Percentiles rank a stretch among this genome's conserved stretches.
These are phyloP conservation scores for Solanum aculeatissimum DNA, from an alignment of 305 asterid genomes.

Conservation along the genomic window DNA sequence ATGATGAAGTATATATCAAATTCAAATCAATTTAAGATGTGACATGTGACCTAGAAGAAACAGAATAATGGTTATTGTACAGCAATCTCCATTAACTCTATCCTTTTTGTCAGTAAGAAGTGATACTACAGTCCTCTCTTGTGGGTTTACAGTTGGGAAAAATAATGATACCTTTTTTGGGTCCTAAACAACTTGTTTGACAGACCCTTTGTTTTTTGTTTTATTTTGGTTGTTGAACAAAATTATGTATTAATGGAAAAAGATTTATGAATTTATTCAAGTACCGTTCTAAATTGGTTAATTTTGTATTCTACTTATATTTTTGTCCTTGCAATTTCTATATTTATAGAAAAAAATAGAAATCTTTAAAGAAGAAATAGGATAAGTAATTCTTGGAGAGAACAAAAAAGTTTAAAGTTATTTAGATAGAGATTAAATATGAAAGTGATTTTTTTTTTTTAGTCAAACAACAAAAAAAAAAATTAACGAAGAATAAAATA, in stretches of 20 bases:
- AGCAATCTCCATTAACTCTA: neutral
- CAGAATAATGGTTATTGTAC: neutral
- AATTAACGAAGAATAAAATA: neutral
- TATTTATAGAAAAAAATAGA: neutral
- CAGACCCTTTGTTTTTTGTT: neutral
- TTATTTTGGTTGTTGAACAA: neutral
- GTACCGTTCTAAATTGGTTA: neutral
- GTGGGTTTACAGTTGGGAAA: neutral
- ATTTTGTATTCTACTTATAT: neutral
- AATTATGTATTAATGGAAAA: neutral
- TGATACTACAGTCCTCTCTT: neutral
- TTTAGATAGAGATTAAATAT: neutral
- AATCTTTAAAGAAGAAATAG: neutral
- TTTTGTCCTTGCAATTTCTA: neutral
- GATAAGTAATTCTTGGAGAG: neutral
- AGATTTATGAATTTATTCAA: neutral
- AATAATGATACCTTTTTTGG: neutral
- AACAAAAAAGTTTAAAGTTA: neutral
- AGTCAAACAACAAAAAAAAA: no score
- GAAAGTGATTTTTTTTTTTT: neutral
- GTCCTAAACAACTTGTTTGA: neutral
- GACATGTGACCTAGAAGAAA: neutral
- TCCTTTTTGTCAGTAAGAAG: neutral
- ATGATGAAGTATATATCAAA: neutral
- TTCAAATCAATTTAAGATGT: neutral